Evolutionary conservation across 2,329 filamentous ascomycete species (phyloP).

Genomic region (Trichoderma citrinoviride): DNA sequence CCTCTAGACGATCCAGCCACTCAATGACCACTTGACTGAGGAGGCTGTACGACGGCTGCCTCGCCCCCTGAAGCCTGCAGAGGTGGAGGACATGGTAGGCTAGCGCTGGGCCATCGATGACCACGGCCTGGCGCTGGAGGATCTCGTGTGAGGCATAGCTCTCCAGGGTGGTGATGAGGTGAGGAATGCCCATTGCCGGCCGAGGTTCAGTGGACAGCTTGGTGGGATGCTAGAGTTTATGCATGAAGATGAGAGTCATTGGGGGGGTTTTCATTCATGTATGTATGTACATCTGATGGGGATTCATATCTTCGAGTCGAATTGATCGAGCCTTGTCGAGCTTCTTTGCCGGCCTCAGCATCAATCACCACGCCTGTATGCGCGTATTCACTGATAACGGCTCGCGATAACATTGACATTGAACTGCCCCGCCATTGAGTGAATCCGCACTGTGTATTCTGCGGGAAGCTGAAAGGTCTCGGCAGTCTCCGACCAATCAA

Average conservation of each 20-base stretch:
- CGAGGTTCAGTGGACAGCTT: background rate
- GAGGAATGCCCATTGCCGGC: slow-evolving; percentile 58
- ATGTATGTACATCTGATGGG: background rate
- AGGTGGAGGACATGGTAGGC: slow-evolving; percentile 69
- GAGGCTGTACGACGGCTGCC: slow-evolving; percentile 60
- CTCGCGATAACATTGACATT: background rate
- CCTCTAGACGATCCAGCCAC: slow-evolving; percentile 62
- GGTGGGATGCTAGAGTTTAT: background rate
- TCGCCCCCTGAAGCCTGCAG: slow-evolving; percentile 49
- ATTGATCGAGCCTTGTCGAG: background rate
- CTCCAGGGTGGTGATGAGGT: slow-evolving; percentile 52
- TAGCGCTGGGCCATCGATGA: slow-evolving; percentile 76
- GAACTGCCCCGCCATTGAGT: slow-evolving; percentile 1
- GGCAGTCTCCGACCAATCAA: background rate
- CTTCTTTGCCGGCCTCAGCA: background rate
- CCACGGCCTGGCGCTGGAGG: slow-evolving; percentile 44
- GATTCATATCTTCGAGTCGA: background rate
- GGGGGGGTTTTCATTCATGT: background rate
- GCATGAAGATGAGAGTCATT: background rate
- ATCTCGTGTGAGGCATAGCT: slow-evolving; percentile 47
- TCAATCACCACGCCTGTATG: background rate
- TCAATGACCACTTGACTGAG: slow-evolving; percentile 57
- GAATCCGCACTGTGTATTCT: background rate
- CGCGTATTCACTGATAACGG: background rate
- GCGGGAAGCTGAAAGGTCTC: background rate